Conservation (phyloP, 2,329 filamentous ascomycete genomes). For the Fusarium agapanthi region DNA sequence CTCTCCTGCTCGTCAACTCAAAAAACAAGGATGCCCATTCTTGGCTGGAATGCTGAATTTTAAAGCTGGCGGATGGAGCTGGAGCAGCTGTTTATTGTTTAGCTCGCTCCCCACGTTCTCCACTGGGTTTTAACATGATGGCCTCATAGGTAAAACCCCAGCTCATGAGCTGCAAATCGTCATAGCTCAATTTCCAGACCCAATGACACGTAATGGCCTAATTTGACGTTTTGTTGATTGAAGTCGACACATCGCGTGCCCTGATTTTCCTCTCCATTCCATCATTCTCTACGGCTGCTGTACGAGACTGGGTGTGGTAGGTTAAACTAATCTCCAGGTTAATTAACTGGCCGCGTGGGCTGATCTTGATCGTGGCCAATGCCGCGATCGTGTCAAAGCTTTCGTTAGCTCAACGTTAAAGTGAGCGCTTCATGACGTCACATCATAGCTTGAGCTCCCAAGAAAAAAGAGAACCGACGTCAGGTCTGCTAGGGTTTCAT, state of each 20-base stretch:
- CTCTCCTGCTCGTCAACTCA: not conserved
- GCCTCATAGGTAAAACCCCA: conserved; percentile 17
- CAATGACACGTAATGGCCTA: conserved; percentile 32
- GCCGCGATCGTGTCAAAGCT: conserved; percentile 29
- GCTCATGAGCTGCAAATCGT: conserved; percentile 21
- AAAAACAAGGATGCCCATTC: conserved; percentile 28
- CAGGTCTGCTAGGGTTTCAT: conserved; percentile 5
- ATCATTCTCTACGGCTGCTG: not conserved
- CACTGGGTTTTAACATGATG: conserved; percentile 31
- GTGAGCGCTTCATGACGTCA: conserved; percentile 43
- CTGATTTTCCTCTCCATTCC: conserved; percentile 16
- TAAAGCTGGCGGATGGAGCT: conserved; percentile 11
- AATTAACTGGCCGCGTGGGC: conserved; percentile 10
- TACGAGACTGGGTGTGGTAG: not conserved
- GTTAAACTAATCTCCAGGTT: not conserved
- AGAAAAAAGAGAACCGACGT: conserved; percentile 23
- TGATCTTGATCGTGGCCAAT: conserved; percentile 30
- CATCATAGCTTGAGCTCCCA: not conserved
- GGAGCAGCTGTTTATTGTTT: not conserved
- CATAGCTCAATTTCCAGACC: conserved; percentile 10
- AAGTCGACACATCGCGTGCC: conserved; percentile 3
- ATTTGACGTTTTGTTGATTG: conserved; percentile 14
- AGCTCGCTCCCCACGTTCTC: conserved; percentile 25
- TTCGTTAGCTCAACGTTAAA: conserved; percentile 20
- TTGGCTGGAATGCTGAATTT: conserved; percentile 37